phyloP scores from a whole-genome alignment of 768 basidiomycete species.

The Gymnopilus dilepis region DNA sequence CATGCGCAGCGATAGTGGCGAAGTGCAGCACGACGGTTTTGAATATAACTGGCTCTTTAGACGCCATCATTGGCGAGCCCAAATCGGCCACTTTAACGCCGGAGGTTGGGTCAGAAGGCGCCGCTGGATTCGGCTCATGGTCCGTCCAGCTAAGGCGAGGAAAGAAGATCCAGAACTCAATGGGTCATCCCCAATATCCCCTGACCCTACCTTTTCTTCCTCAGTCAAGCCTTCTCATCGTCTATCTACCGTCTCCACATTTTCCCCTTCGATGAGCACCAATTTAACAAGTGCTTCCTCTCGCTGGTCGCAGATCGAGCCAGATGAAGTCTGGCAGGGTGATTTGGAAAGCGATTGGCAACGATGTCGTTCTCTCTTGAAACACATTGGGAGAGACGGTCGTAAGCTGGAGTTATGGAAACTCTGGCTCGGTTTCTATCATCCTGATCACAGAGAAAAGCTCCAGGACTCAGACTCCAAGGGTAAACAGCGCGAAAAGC shows the following conservation, averaged over 20 bases:
- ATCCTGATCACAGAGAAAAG: constrained; percentile 29
- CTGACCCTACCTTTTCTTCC: constrained; percentile 3
- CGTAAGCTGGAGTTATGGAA: constrained; percentile 79
- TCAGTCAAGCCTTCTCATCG: constrained; percentile 18
- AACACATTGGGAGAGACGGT: constrained; percentile 64
- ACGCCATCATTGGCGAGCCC: constrained; percentile 65
- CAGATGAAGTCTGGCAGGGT: constrained; percentile 59
- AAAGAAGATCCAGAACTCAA: constrained; percentile 23
- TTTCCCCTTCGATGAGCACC: constrained; percentile 33
- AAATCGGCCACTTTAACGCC: constrained; percentile 60
- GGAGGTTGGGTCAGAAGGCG: constrained; percentile 81
- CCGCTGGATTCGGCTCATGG: constrained; percentile 87
- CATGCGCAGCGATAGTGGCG: constrained; percentile 76
- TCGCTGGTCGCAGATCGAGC: constrained; percentile 31
- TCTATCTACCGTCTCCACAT: constrained; percentile 37
- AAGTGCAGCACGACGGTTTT: constrained; percentile 83
- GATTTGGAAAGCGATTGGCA: constrained; percentile 62
- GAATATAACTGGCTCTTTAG: constrained; percentile 87
- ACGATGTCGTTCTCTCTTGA: constrained; percentile 57
- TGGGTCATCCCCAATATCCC: constrained; percentile 7
- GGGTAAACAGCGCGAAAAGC: constrained; percentile 44
- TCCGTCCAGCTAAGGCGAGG: constrained; percentile 54
- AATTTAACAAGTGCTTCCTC: constrained; percentile 26
- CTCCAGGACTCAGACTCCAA: constrained; percentile 30
- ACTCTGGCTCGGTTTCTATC: constrained; percentile 62